A percentile compares a stretch with the other conserved stretches of the same genome.
Conservation (phyloP, 352 stramenopile species). For the Phytopythium mirpurense region DNA sequence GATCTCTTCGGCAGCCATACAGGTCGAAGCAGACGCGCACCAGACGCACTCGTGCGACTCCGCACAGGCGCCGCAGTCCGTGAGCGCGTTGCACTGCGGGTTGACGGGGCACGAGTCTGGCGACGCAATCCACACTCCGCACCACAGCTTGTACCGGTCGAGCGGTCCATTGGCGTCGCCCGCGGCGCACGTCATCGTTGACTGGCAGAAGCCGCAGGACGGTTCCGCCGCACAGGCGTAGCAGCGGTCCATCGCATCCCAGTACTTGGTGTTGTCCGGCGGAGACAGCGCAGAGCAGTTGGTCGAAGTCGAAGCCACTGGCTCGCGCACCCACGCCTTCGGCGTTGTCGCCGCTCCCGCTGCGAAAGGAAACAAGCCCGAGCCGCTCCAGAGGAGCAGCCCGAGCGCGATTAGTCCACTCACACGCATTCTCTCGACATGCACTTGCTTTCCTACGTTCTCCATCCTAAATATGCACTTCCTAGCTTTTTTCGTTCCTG, state of each 20-base stretch:
- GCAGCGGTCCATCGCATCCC: constrained; percentile 68
- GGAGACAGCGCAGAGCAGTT: constrained; percentile 58
- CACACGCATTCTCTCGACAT: constrained; percentile 8
- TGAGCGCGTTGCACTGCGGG: constrained; percentile 41
- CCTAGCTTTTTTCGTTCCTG: constrained; percentile 12
- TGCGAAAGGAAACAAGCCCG: constrained; percentile 16
- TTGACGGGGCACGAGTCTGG: constrained; percentile 65
- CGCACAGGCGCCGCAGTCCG: constrained; percentile 63
- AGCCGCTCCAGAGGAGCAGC: constrained; percentile 11
- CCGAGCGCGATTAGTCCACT: constrained; percentile 6
- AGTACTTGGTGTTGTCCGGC: constrained; percentile 43
- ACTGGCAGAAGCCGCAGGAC: constrained; percentile 88
- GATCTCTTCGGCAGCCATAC: constrained; percentile 82
- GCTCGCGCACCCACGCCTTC: constrained; percentile 21
- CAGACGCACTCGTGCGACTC: constrained; percentile 73
- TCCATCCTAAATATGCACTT: constrained; percentile 5
- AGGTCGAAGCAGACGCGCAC: constrained; percentile 84
- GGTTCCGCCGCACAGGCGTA: constrained; percentile 48
- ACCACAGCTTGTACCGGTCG: constrained; percentile 28
- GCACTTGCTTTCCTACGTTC: constrained; percentile 8
- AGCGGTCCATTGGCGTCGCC: constrained; percentile 56
- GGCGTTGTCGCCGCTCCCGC: constrained; percentile 13
- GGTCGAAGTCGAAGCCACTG: constrained; percentile 7
- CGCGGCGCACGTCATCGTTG: constrained; percentile 82
- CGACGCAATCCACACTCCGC: constrained; percentile 57